Evolutionary conservation across 345 rosid genomes (phyloP).

Genomic region (Ceriops tagal): DNA sequence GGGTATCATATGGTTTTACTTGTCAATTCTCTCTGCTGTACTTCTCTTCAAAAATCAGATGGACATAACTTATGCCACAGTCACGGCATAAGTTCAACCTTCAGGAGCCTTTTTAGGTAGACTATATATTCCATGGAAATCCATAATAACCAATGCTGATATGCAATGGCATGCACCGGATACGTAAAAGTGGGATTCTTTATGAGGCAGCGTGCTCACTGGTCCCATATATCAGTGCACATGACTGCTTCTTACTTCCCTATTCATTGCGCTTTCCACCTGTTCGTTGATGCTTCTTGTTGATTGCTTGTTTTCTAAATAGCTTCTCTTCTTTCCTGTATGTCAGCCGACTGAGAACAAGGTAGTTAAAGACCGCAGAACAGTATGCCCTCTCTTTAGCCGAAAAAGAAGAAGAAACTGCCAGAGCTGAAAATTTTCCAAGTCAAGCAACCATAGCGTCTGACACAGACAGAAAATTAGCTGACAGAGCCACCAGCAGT

Average conservation of each 20-base stretch:
- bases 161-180: background rate
- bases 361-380: background rate
- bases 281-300: background rate
- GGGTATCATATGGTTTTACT: too few species aligned
- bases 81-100: too few species aligned
- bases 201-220: background rate
- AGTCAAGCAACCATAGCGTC: background rate
- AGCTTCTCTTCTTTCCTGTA: constrained; percentile 1
- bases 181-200: background rate
- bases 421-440: background rate
- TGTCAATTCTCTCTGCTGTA: too few species aligned
- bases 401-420: background rate
- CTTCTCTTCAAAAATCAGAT: too few species aligned
- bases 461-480: constrained; percentile 2
- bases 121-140: too few species aligned
- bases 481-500: background rate
- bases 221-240: background rate
- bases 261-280: background rate
- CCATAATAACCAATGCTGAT: background rate
- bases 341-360: constrained; percentile 1
- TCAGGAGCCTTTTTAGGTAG: too few species aligned
- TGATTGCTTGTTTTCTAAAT: background rate
- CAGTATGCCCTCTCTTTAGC: background rate
- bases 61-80: too few species aligned
- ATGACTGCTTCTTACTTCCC: background rate